A percentile compares a stretch with the other conserved stretches of the same genome.
Evolutionary conservation across 2,329 filamentous ascomycete species (phyloP).

Genomic region (Epichloe gansuensis): DNA sequence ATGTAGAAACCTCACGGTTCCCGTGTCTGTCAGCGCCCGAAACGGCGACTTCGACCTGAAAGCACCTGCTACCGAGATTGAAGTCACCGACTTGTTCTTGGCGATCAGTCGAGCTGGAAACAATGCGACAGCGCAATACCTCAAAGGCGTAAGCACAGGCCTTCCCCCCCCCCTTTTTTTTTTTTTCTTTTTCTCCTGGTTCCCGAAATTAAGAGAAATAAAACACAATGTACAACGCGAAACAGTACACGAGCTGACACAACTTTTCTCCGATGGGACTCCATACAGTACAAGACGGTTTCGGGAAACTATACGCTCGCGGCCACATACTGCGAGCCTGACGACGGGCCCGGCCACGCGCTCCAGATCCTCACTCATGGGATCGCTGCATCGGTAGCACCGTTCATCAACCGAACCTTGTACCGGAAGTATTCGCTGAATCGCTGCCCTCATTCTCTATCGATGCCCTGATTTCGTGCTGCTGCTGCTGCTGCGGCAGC

Average conservation of each 20-base stretch:
- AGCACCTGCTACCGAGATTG: conserved; percentile 37
- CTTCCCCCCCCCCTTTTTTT: neutral
- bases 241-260: neutral
- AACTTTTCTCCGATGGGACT: neutral
- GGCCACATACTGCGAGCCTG: conserved; percentile 48
- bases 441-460: too few species aligned
- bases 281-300: conserved; percentile 32
- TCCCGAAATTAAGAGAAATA: too few species aligned
- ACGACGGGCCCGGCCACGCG: conserved; percentile 24
- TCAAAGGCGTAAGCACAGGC: conserved; percentile 26
- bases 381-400: too few species aligned
- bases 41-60: conserved; percentile 40
- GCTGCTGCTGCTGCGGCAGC: too few species aligned
- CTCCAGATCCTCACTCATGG: conserved; percentile 31
- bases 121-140: conserved; percentile 32
- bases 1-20: conserved; percentile 40
- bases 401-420: too few species aligned
- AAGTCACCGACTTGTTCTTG: conserved; percentile 43
- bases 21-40: conserved; percentile 39
- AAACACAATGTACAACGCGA: too few species aligned
- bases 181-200: too few species aligned
- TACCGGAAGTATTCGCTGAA: too few species aligned
- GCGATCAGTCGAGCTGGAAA: conserved; percentile 33
- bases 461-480: too few species aligned
- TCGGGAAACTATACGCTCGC: conserved; percentile 43